Base-by-base conservation (phyloP, 768 basidiomycete species). In the Mycena venus region DNA sequence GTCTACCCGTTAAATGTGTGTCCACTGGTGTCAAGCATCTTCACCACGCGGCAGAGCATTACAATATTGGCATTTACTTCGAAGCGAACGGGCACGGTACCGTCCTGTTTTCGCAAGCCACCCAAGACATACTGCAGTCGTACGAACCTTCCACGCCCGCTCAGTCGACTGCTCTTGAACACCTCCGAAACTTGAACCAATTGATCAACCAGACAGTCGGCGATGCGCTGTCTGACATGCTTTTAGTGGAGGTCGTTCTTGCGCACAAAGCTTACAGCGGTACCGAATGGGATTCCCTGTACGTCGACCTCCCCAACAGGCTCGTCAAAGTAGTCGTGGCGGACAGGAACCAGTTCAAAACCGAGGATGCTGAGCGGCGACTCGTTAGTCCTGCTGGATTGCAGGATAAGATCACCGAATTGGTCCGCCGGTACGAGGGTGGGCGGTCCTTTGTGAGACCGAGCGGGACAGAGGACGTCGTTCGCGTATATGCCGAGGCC, bases 41-140 rank as follows among this genome's bases (percentile, higher is more conserved):
- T 59, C 98, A 99, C 82, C 97, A 99, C 80, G 98, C 97, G 19
- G 98, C 98, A 14, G 96, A 97, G 79, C 91, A 92, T 79, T 99
- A 93, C 83, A 91, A 96, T 80, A 90, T 99, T 68, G 98, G 98
- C n/a, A 96, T 99, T 55, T 99, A 99, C 85, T 99, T 99, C 79
- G 98, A 99, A 83, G 98, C 98, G 38, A 99, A 99, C 81, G 98
- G 98, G 3, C 98, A 99, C 78, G 98, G 98, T 36, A 99, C 98
- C 3, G 96, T 99, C 58, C 84, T 99, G 68, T 99, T 99, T 86
- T 99, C 98, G 15, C 90, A 88, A 9, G 82, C 89, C 23, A 94
- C 96, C 4, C 88, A 93, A 68, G 86, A 90, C 27, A 89, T 82
- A 55, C 87, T 99, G 47, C 78, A 85, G 34, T 83, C 85, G 27